These are phyloP conservation scores for Penicillium silybi DNA, from an alignment of 495 filamentous ascomycete genomes.

Conservation along the genomic window DNA sequence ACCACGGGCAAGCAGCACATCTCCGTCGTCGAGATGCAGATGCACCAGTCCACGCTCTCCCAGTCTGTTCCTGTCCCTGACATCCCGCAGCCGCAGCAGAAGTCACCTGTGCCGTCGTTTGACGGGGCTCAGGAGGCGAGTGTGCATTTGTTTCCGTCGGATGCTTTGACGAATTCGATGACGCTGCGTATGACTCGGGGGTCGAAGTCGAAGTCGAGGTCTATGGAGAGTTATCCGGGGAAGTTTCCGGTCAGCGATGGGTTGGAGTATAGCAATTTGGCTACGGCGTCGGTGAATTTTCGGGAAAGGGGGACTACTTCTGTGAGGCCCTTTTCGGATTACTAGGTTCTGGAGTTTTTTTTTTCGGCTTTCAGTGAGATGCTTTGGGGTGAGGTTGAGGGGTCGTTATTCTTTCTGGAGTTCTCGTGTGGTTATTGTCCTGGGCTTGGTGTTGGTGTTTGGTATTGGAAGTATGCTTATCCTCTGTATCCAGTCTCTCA, in stretches of 20 bases:
- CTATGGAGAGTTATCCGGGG: conserved; percentile 34
- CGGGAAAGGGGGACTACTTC: conserved; percentile 25
- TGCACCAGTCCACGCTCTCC: neutral
- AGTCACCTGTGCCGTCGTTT: neutral
- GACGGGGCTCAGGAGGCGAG: neutral
- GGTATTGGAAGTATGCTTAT: neutral
- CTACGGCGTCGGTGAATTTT: conserved; percentile 22
- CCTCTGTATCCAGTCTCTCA: neutral
- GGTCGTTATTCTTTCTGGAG: too few relatives aligned
- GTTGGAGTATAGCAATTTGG: conserved; percentile 24
- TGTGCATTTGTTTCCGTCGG: neutral
- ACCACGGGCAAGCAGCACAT: neutral
- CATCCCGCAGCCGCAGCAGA: neutral
- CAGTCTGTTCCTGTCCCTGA: neutral
- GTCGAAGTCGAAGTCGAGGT: conserved; percentile 18
- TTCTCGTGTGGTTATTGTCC: neutral
- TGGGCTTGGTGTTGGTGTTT: neutral
- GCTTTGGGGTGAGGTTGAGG: neutral
- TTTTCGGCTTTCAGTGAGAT: neutral
- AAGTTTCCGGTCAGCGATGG: conserved; percentile 35
- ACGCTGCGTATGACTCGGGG: conserved; percentile 2
- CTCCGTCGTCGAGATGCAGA: neutral
- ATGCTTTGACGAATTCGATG: conserved; percentile 3
- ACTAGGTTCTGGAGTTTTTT: conserved; percentile 6
- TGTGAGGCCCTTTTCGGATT: conserved; percentile 36